A percentile compares a stretch with the other conserved stretches of the same genome.
phyloP scores from a whole-genome alignment of 2,329 filamentous ascomycete species.

The Colletotrichum aenigma region DNA sequence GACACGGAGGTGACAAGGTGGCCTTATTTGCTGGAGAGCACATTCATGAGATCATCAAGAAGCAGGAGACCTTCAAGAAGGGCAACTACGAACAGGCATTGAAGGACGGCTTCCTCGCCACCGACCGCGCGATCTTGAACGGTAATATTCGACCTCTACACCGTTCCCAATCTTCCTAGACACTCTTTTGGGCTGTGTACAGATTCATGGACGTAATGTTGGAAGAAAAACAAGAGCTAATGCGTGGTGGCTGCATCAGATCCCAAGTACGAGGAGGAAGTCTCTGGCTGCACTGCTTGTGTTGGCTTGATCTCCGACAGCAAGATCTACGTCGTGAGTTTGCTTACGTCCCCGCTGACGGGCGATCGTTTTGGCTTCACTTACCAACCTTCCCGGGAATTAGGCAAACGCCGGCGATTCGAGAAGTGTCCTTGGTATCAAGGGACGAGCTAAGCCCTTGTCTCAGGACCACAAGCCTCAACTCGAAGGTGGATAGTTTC shows the following conservation, averaged over 20 bases:
- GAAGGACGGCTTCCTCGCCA: constrained; percentile 96
- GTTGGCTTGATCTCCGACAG: constrained; percentile 87
- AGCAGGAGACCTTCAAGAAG: constrained; percentile 91
- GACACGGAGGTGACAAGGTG: constrained; percentile 96
- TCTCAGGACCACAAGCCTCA: constrained; percentile 99
- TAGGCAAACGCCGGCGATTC: constrained; percentile 98
- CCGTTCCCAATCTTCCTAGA: constrained; percentile 10
- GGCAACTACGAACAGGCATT: constrained; percentile 94
- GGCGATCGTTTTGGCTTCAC: constrained; percentile 27
- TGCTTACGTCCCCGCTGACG: constrained; percentile 3
- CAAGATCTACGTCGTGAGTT: constrained; percentile 93
- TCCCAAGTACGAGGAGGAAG: constrained; percentile 95
- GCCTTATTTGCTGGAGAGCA: constrained; percentile 91
- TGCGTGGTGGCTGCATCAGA: constrained; percentile 60
- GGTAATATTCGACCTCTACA: constrained; percentile 60
- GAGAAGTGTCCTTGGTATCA: constrained; percentile 91
- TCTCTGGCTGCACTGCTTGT: constrained; percentile 96
- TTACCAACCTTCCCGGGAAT: constrained; percentile 4
- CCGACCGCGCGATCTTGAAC: constrained; percentile 92
- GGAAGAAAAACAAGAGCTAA: not conserved
- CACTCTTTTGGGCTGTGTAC: not conserved
- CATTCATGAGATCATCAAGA: constrained; percentile 91
- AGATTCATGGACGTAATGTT: not conserved
- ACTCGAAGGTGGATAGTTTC: constrained; percentile 76
- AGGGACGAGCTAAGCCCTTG: constrained; percentile 94